Evolutionary conservation across 352 stramenopile species (phyloP).

Genomic region (Phytophthora brassicae): DNA sequence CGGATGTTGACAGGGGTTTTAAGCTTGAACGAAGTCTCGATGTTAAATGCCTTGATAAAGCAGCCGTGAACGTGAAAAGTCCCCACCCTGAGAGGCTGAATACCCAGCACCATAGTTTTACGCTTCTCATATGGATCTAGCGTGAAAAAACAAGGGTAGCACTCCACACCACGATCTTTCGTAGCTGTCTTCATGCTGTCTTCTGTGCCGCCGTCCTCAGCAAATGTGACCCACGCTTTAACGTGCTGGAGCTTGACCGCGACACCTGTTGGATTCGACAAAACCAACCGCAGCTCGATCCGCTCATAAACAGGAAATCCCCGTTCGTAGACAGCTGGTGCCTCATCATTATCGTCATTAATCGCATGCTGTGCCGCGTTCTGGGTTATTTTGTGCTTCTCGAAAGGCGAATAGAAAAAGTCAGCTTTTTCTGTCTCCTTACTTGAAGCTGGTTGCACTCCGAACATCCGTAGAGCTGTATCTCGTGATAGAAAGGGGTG

Average conservation of each 20-base stretch:
- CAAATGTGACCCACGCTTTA: constrained; percentile 47
- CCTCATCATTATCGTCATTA: constrained; percentile 20
- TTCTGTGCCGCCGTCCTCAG: constrained; percentile 4
- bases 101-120: constrained; percentile 46
- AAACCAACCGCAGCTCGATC: constrained; percentile 53
- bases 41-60: constrained; percentile 62
- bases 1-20: constrained; percentile 28
- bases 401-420: constrained; percentile 67
- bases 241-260: constrained; percentile 62
- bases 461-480: constrained; percentile 41
- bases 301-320: constrained; percentile 57
- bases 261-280: constrained; percentile 77
- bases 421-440: constrained; percentile 35
- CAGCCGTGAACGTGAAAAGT: constrained; percentile 51
- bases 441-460: constrained; percentile 16
- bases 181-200: background rate
- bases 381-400: constrained; percentile 41
- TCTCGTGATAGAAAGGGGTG: constrained; percentile 44
- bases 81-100: constrained; percentile 51
- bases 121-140: constrained; percentile 55
- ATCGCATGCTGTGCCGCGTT: constrained; percentile 8
- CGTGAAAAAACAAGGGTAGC: constrained; percentile 54
- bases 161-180: constrained; percentile 39
- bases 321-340: constrained; percentile 34
- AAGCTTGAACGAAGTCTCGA: constrained; percentile 59